A percentile compares a stretch with the other conserved stretches of the same genome.
Conservation (phyloP, 345 rosid genomes). For the Eucalyptus cladocalyx region DNA sequence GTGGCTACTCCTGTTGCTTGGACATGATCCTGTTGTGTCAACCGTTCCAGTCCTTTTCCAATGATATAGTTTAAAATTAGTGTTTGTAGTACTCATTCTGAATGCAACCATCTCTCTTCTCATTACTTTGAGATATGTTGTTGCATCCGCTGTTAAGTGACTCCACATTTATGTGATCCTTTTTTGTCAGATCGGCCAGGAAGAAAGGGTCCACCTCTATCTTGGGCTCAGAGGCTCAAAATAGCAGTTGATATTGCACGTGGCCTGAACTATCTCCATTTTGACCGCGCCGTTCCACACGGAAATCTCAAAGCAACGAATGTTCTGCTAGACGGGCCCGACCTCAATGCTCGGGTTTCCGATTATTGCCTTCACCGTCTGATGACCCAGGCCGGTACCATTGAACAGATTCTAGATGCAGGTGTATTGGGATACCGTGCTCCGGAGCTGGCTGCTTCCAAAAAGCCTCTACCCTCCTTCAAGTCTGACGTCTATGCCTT, state of each 20-base stretch:
- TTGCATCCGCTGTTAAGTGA: not conserved
- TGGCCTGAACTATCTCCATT: conserved; percentile 96
- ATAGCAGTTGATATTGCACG: conserved; percentile 96
- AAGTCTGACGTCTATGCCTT: conserved; percentile 96
- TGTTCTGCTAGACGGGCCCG: conserved; percentile 73
- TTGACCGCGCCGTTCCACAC: conserved; percentile 93
- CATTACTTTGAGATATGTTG: not conserved
- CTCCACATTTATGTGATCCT: not conserved
- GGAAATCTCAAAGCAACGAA: conserved; percentile 94
- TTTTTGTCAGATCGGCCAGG: conserved; percentile 72
- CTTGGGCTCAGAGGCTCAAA: conserved; percentile 82
- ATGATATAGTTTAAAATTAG: not conserved
- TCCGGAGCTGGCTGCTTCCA: conserved; percentile 82
- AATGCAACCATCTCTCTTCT: not conserved
- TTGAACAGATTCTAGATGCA: conserved; percentile 88
- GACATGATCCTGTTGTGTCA: not conserved
- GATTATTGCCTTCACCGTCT: conserved; percentile 96
- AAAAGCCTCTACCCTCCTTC: conserved; percentile 87
- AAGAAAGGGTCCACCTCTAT: conserved; percentile 72
- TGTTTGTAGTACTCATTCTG: not conserved
- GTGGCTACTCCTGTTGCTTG: not conserved
- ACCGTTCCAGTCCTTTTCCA: not conserved
- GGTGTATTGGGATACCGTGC: conserved; percentile 92
- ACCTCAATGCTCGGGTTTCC: conserved; percentile 88
- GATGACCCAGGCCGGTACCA: conserved; percentile 93